Conservation (phyloP, 441 rosid genomes). For the Cnidoscolus chayamansa region DNA sequence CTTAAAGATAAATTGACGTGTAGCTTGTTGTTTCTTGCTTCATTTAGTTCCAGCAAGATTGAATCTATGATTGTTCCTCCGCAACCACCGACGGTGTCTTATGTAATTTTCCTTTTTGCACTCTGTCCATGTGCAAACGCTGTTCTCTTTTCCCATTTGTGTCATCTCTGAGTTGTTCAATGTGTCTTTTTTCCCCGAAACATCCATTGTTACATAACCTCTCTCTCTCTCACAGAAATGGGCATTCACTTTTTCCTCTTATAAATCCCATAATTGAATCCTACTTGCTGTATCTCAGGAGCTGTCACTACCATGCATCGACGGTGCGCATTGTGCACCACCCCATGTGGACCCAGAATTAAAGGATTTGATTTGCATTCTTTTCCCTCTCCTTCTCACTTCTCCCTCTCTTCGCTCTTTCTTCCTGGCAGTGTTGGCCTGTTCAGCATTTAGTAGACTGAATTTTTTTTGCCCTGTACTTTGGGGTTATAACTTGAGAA, state of each 20-base stretch:
- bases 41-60: constrained; percentile 6
- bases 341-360: constrained; percentile 18
- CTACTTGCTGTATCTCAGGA: too few relatives aligned
- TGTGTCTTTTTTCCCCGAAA: constrained; percentile 28
- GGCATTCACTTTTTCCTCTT: constrained; percentile 11
- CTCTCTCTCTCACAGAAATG: neutral
- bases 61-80: neutral
- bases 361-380: constrained; percentile 5
- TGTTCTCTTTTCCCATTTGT: neutral
- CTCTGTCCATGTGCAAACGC: neutral
- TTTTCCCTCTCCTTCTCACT: neutral
- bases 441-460: constrained; percentile 27
- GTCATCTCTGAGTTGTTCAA: constrained; percentile 22
- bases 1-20: neutral
- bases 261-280: neutral
- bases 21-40: neutral
- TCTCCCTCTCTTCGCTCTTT: neutral
- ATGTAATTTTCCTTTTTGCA: neutral
- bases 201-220: constrained; percentile 1
- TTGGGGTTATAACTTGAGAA: neutral
- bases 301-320: constrained; percentile 3
- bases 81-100: constrained; percentile 19
- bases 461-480: constrained; percentile 16
- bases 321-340: constrained; percentile 26
- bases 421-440: constrained; percentile 17